A percentile compares a stretch with the other conserved stretches of the same genome.
Conservation (phyloP, 2,329 filamentous ascomycete genomes). For the Leptodontidium sp. region DNA sequence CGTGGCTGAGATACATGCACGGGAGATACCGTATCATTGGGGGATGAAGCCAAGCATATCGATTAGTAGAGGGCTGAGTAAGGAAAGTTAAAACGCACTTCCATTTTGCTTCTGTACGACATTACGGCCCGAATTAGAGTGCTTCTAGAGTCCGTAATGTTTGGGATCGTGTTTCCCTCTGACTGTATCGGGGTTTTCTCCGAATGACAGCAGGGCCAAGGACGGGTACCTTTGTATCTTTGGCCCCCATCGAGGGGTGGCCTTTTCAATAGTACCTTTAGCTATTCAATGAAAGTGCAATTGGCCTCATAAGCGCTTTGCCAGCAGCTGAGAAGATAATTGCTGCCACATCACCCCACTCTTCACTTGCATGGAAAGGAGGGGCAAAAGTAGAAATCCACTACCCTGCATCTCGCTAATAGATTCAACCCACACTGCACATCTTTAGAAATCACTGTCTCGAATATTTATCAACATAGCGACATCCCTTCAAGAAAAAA, state of each 20-base stretch:
- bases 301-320: neutral
- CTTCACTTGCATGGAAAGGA: neutral
- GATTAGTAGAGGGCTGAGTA: constrained; percentile 11
- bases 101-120: constrained; percentile 1
- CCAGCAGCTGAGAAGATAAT: neutral
- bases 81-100: constrained; percentile 6
- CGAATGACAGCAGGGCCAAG: neutral
- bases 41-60: neutral
- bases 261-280: neutral
- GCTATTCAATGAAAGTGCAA: neutral
- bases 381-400: neutral
- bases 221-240: neutral
- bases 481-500: neutral
- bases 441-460: neutral
- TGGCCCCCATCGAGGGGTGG: neutral
- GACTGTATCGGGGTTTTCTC: constrained; percentile 1
- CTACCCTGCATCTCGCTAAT: neutral
- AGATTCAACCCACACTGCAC: neutral
- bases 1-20: constrained; percentile 2
- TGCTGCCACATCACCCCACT: neutral
- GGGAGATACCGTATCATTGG: neutral
- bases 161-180: neutral
- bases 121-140: neutral
- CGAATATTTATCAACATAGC: neutral
- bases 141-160: neutral